Conservation (phyloP, 331 rosid species). For the Cydonia oblonga region DNA sequence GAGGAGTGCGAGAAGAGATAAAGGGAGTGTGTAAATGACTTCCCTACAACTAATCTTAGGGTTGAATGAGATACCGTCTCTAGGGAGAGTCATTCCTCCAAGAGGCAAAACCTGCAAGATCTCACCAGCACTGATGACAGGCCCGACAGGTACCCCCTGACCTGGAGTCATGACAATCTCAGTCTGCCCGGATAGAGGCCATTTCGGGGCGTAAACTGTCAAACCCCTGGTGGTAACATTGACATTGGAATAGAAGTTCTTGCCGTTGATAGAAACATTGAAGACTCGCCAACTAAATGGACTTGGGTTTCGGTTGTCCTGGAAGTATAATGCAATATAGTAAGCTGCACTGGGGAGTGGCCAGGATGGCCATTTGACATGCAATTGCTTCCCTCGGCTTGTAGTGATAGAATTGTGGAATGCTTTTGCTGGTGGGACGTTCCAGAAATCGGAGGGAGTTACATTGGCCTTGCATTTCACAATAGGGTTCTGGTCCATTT, state of each 20-base stretch:
- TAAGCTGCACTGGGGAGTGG: constrained; percentile 44
- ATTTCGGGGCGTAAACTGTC: constrained; percentile 42
- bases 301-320: constrained; percentile 58
- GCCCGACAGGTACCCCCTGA: constrained; percentile 39
- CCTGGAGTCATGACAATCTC: constrained; percentile 38
- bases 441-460: constrained; percentile 64
- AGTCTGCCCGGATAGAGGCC: constrained; percentile 72
- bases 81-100: constrained; percentile 42
- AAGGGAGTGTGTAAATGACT: too few relatives aligned
- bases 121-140: constrained; percentile 72
- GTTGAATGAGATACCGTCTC: constrained; percentile 42
- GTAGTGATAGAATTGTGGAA: constrained; percentile 45
- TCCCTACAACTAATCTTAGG: too few relatives aligned
- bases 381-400: constrained; percentile 43
- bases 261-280: constrained; percentile 43
- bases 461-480: constrained; percentile 30
- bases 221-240: constrained; percentile 56
- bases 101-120: constrained; percentile 60
- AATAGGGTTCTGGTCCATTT: constrained; percentile 35
- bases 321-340: constrained; percentile 75
- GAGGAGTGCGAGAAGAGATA: too few relatives aligned
- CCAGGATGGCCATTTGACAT: constrained; percentile 54
- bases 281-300: constrained; percentile 74
- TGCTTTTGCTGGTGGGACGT: constrained; percentile 48
- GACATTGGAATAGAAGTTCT: constrained; percentile 36